Evolutionary conservation across 148 eudicot species (phyloP), one percentile per base, ranked within the genome.

Genomic region (Nepenthes gracilis): DNA sequence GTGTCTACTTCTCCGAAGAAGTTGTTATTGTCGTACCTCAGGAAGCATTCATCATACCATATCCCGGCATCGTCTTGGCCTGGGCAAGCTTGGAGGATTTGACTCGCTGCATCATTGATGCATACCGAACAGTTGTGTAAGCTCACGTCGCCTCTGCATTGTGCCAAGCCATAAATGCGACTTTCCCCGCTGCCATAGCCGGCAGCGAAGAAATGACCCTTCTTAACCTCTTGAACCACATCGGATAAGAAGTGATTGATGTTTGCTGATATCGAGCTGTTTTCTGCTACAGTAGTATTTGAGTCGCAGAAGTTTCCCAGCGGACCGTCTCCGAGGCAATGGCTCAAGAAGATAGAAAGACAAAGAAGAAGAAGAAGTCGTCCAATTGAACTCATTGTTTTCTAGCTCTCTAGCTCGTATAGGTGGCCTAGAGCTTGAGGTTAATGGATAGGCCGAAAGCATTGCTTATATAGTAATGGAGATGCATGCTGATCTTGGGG

Each of bases 11-110:
- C 50, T 14, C 80, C 80, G 12, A 65, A 55, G 64, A 84, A 81
- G 3, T 74, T 51, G 10, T 51, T 13, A 1, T 71, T 72, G 59
- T 69, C 57, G 54, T 81, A 78, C 76, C 85, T 81, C 12, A 84
- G 50, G 71, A 84, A 76, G 69, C 89, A 84, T 43, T 68, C 76
- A 33, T 78, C 85, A 5, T 81, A 84, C 82, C 82, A 77, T n/a
- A 81, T 72, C 36, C 79, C 64, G 13, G 81, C 81, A 53, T 78
- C 83, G 2, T 79, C 65, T 43, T 67, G 74, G 65, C 60, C 40
- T 5, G 83, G 79, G 63, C 89, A 84, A 0, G 12, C 53, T 4
- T 56, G 52, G 2, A 43, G 67, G 57, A 78, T 60, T 23, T 71
- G 32, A 81, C 76, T 72, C 85, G 80, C 11, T 6, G 48, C 48